These are phyloP conservation scores for Nakataea oryzae DNA, from an alignment of 2,329 filamentous ascomycete genomes.

Conservation along the genomic window DNA sequence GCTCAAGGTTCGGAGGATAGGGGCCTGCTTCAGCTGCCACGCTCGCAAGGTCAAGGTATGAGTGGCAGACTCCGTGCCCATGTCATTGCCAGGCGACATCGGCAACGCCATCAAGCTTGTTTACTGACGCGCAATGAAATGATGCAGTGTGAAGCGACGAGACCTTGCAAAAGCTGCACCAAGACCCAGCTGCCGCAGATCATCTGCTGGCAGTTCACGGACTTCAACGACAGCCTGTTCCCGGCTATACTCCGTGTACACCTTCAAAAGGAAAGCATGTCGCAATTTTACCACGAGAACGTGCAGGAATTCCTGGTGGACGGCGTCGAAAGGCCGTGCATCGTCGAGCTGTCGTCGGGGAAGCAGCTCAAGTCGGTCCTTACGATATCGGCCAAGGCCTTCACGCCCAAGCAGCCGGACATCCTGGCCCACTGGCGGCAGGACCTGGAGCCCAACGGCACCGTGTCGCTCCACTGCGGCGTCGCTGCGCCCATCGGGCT, in stretches of 20 bases:
- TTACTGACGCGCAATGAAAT: too few species aligned
- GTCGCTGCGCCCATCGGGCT: constrained; percentile 39
- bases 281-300: constrained; percentile 36
- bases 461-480: constrained; percentile 28
- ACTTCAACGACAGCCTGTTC: constrained; percentile 42
- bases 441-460: constrained; percentile 19
- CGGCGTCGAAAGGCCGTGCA: constrained; percentile 28
- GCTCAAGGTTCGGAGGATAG: constrained; percentile 39
- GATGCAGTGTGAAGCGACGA: constrained; percentile 37
- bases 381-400: constrained; percentile 39
- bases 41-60: constrained; percentile 41
- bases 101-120: too few species aligned
- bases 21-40: constrained; percentile 50
- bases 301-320: constrained; percentile 31
- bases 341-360: constrained; percentile 39
- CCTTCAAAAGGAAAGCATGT: constrained; percentile 38
- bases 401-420: constrained; percentile 35
- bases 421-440: constrained; percentile 42
- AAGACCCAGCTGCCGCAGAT: constrained; percentile 40
- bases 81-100: not conserved
- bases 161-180: constrained; percentile 46
- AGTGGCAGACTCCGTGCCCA: too few species aligned
- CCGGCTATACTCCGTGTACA: constrained; percentile 40
- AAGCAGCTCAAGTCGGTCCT: constrained; percentile 30
- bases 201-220: constrained; percentile 49